Conservation (phyloP, 306 rosid species). For the Quillaja saponaria region DNA sequence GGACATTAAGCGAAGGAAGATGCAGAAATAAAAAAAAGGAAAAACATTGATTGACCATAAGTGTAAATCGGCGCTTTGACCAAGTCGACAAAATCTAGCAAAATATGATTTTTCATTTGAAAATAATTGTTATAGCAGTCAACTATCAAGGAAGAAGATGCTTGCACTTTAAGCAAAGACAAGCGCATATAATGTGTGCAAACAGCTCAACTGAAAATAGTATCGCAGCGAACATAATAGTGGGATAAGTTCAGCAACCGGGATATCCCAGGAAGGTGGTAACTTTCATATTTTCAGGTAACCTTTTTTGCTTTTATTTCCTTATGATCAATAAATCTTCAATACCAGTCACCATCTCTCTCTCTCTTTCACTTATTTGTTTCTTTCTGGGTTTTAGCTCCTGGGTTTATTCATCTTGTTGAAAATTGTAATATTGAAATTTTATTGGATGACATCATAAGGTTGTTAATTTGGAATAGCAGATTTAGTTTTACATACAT, state of each 20-base stretch:
- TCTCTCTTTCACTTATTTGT: not conserved
- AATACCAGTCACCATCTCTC: not conserved
- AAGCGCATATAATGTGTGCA: not conserved
- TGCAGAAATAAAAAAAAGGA: too few relatives aligned
- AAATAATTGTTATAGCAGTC: not conserved
- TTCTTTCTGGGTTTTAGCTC: not conserved
- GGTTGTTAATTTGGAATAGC: not conserved
- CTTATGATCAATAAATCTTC: not conserved
- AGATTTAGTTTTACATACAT: not conserved
- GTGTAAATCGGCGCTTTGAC: conserved; percentile 15
- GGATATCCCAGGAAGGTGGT: not conserved
- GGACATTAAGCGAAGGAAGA: too few relatives aligned
- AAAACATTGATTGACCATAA: not conserved
- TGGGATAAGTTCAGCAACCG: not conserved
- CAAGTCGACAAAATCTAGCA: not conserved
- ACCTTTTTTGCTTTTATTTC: not conserved
- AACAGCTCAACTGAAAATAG: not conserved
- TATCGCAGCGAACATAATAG: not conserved
- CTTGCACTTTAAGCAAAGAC: conserved; percentile 41
- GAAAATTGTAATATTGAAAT: not conserved
- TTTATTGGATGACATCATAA: not conserved
- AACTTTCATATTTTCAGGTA: not conserved
- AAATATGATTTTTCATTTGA: not conserved
- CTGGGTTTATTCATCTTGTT: not conserved
- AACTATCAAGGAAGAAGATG: conserved; percentile 11